Evolutionary conservation across 495 filamentous ascomycete genomes (phyloP).

Genomic region (Terfezia boudieri): DNA sequence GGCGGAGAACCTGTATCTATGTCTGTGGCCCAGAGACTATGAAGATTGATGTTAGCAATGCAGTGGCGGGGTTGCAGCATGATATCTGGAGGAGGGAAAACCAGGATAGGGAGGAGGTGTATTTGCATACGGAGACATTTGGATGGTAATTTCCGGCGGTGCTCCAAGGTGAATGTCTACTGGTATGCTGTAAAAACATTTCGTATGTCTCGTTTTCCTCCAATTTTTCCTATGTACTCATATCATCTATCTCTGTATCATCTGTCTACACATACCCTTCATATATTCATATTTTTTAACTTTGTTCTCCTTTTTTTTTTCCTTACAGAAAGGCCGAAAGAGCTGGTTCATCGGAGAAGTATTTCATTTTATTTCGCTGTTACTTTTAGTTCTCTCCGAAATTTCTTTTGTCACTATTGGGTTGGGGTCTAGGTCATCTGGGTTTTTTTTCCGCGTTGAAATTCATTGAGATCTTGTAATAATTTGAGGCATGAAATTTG

Average conservation of each 20-base stretch:
- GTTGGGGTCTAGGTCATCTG: too few species aligned
- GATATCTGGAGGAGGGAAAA: conserved; percentile 51
- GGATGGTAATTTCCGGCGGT: conserved; percentile 9
- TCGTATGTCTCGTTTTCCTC: not conserved
- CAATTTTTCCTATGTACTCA: not conserved
- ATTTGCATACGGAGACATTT: conserved; percentile 65
- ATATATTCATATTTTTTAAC: not conserved
- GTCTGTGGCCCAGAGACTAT: conserved; percentile 78
- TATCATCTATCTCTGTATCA: not conserved
- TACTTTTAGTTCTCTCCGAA: too few species aligned
- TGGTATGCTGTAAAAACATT: not conserved
- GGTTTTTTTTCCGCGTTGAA: too few species aligned
- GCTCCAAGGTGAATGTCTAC: not conserved
- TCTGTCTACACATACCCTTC: too few species aligned
- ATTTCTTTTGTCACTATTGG: too few species aligned
- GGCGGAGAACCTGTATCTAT: conserved; percentile 70
- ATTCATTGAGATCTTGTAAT: too few species aligned
- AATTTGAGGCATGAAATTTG: too few species aligned
- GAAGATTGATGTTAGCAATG: conserved; percentile 64
- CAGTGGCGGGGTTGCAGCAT: conserved; percentile 60
- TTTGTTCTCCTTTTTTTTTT: not conserved
- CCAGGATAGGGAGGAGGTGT: conserved; percentile 58
- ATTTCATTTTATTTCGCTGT: too few species aligned
- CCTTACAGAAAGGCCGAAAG: not conserved
- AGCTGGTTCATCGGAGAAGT: too few species aligned